These are phyloP conservation scores for Pyrus betulifolia DNA, from an alignment of 306 rosid genomes.

Conservation along the genomic window DNA sequence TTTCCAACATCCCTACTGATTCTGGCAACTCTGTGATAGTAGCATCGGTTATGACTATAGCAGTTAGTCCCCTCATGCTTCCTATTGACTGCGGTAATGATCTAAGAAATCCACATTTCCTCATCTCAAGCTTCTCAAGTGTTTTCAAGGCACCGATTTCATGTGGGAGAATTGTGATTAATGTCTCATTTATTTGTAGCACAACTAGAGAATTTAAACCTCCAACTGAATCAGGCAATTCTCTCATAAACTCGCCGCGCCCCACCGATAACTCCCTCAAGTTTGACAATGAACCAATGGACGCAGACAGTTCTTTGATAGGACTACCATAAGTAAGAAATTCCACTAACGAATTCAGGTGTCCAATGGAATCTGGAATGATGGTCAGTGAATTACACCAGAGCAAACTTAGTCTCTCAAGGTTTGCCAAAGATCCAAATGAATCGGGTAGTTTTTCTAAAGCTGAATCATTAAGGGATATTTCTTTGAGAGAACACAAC, in stretches of 20 bases:
- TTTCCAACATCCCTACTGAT: conserved; percentile 38
- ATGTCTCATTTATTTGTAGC: conserved; percentile 39
- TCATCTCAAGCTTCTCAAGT: conserved; percentile 44
- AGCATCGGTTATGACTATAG: conserved; percentile 25
- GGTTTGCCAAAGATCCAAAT: conserved; percentile 43
- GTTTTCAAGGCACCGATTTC: conserved; percentile 42
- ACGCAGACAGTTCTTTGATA: conserved; percentile 42
- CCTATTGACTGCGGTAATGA: conserved; percentile 55
- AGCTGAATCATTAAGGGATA: conserved; percentile 34
- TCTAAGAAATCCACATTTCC: conserved; percentile 36
- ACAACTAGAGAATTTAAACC: conserved; percentile 28
- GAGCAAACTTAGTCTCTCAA: conserved; percentile 41
- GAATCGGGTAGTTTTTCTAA: conserved; percentile 44
- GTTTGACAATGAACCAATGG: conserved; percentile 42
- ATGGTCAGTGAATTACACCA: conserved; percentile 37
- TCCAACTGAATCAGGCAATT: conserved; percentile 40
- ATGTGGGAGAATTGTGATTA: conserved; percentile 47
- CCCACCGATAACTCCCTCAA: conserved; percentile 31
- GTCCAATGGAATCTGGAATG: conserved; percentile 41
- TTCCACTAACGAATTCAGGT: conserved; percentile 27
- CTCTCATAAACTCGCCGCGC: conserved; percentile 11
- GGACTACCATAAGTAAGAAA: conserved; percentile 6
- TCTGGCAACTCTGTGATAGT: conserved; percentile 43
- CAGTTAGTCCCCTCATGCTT: conserved; percentile 27
- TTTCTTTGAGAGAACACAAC: conserved; percentile 35